Percentiles rank a stretch among this genome's conserved stretches.
phyloP scores from a whole-genome alignment of 2,329 filamentous ascomycete genomes.

The Blastomyces gilchristii region DNA sequence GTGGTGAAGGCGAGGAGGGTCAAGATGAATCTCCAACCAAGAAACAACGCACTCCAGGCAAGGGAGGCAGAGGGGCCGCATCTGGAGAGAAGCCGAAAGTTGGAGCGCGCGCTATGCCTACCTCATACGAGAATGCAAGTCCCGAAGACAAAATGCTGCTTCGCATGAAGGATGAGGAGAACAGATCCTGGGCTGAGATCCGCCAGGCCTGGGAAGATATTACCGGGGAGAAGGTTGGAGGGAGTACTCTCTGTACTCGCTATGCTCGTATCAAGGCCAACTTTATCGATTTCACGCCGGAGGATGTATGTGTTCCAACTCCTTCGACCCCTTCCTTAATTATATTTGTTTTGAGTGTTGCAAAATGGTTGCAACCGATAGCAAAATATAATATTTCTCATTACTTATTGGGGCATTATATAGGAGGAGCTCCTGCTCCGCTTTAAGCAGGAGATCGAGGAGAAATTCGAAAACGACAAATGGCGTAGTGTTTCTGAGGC shows the following conservation, averaged over 20 bases:
- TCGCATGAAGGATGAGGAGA: constrained; percentile 22
- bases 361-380: not conserved
- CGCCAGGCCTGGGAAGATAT: constrained; percentile 17
- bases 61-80: not conserved
- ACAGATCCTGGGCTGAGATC: constrained; percentile 22
- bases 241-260: constrained; percentile 30
- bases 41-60: constrained; percentile 8
- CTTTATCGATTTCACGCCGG: constrained; percentile 27
- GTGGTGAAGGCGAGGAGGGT: constrained; percentile 1
- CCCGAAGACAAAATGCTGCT: constrained; percentile 22
- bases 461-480: constrained; percentile 30
- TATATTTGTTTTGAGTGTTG: not conserved
- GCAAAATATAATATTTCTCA: not conserved
- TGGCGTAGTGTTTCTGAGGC: constrained; percentile 30
- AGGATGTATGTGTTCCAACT: constrained; percentile 24
- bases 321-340: not conserved
- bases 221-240: constrained; percentile 26
- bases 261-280: constrained; percentile 33
- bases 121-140: constrained; percentile 17
- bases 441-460: constrained; percentile 32
- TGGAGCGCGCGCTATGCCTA: constrained; percentile 18
- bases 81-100: constrained; percentile 10
- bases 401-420: not conserved
- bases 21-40: constrained; percentile 9
- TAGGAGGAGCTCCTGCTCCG: constrained; percentile 25